Evolutionary conservation across 306 rosid species (phyloP).

Genomic region (Lupinus albus): DNA sequence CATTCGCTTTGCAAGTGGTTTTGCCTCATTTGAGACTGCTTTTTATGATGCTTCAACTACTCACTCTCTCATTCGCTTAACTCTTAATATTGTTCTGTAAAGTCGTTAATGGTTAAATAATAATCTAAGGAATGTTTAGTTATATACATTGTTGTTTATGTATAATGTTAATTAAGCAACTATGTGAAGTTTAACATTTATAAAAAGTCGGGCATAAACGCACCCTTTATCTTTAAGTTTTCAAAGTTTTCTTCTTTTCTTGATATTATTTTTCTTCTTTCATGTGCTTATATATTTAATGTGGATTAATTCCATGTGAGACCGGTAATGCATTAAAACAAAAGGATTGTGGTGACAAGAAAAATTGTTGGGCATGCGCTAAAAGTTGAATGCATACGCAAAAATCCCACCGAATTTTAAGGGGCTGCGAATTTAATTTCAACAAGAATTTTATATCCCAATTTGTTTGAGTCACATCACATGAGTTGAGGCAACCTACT

Average conservation of each 20-base stretch:
- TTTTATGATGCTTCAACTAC: constrained; percentile 35
- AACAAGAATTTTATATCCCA: too few relatives aligned
- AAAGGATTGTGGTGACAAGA: too few relatives aligned
- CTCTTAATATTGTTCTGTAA: constrained; percentile 8
- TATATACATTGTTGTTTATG: neutral
- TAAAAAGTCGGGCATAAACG: neutral
- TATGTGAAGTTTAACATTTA: neutral
- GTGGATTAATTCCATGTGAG: neutral
- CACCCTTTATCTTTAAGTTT: neutral
- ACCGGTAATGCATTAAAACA: too few relatives aligned
- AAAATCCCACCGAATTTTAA: too few relatives aligned
- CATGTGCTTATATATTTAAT: too few relatives aligned
- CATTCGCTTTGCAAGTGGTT: constrained; percentile 51
- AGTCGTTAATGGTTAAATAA: neutral
- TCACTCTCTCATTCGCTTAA: constrained; percentile 37
- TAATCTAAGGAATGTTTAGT: neutral
- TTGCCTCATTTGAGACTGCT: constrained; percentile 36
- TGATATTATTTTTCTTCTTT: too few relatives aligned
- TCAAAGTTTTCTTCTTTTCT: neutral
- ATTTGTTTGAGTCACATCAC: too few relatives aligned
- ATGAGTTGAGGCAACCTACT: too few relatives aligned
- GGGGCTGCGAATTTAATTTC: too few relatives aligned
- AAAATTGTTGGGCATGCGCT: too few relatives aligned
- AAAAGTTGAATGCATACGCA: too few relatives aligned
- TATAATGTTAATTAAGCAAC: neutral